Percentiles rank a stretch among this genome's conserved stretches.
Conservation (phyloP, 352 stramenopile species). For the Globisporangium paddicum region DNA sequence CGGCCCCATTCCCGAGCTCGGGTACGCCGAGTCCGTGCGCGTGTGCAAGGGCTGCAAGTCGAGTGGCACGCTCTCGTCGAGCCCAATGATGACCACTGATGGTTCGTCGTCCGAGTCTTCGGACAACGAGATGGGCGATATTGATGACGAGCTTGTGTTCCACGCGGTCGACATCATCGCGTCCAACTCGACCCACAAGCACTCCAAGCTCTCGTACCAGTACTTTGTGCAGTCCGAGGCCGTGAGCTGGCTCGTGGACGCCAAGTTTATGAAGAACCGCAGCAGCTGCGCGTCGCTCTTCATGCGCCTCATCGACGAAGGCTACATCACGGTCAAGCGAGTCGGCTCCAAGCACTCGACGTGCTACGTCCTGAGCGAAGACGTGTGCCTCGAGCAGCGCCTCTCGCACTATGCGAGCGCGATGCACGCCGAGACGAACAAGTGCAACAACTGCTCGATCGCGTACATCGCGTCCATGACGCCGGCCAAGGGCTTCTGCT, state of each 20-base stretch:
- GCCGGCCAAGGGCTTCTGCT: slow-evolving; percentile 72
- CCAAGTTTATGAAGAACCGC: slow-evolving; percentile 54
- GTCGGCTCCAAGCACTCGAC: slow-evolving; percentile 39
- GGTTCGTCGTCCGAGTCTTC: slow-evolving; percentile 40
- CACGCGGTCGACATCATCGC: slow-evolving; percentile 61
- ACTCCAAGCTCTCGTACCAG: slow-evolving; percentile 73
- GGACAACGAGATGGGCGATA: slow-evolving; percentile 48
- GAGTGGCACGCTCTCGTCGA: slow-evolving; percentile 11
- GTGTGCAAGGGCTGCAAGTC: slow-evolving; percentile 68
- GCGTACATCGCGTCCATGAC: slow-evolving; percentile 63
- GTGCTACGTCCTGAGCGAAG: slow-evolving; percentile 73
- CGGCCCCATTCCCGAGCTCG: slow-evolving; percentile 49
- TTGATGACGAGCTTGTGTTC: slow-evolving; percentile 58
- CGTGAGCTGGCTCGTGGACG: slow-evolving; percentile 79
- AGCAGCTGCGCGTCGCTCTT: slow-evolving; percentile 50
- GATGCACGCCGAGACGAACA: slow-evolving; percentile 75
- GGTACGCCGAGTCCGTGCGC: slow-evolving; percentile 63
- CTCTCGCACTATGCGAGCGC: slow-evolving; percentile 57
- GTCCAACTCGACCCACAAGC: slow-evolving; percentile 60
- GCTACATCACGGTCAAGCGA: slow-evolving; percentile 67
- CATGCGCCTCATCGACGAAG: slow-evolving; percentile 55
- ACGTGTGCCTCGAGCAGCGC: slow-evolving; percentile 46
- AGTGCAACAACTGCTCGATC: slow-evolving; percentile 78
- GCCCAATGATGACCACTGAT: slow-evolving; percentile 18
- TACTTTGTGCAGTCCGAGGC: slow-evolving; percentile 85